Conservation (phyloP, 257 asterid species). For the Cruciata laevipes region DNA sequence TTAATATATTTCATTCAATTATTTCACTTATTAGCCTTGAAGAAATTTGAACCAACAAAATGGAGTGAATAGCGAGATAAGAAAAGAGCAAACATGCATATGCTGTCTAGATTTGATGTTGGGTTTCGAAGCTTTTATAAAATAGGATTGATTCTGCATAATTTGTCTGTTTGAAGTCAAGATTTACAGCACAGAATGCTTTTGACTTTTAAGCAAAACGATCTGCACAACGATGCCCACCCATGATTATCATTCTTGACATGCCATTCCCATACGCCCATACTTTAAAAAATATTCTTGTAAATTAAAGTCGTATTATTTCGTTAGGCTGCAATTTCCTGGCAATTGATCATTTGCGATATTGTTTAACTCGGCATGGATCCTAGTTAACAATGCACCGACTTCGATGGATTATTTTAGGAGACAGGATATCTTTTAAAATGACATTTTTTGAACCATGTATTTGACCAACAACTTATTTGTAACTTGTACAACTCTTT, state of each 20-base stretch:
- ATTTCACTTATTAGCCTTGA: no score
- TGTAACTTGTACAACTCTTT: no score
- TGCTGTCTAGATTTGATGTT: not conserved
- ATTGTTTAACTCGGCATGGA: no score
- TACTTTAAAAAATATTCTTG: not conserved
- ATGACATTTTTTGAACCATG: no score
- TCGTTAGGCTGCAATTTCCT: not conserved
- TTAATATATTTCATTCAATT: no score
- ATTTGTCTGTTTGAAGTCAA: not conserved
- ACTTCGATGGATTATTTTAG: no score
- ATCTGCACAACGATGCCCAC: not conserved
- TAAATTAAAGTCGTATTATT: not conserved
- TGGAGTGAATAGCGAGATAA: no score
- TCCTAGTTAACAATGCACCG: no score
- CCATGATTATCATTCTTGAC: conserved; percentile 3
- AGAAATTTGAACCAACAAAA: no score
- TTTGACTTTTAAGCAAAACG: conserved; percentile 5
- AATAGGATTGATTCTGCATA: not conserved
- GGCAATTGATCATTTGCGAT: not conserved
- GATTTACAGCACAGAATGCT: not conserved
- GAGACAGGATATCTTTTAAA: no score
- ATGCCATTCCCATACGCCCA: not conserved
- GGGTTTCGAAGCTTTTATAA: not conserved
- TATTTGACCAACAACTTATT: no score
- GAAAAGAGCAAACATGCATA: not conserved